Conservation (phyloP, 208 protist genomes). For the Ichthyophonus hoferi region DNA sequence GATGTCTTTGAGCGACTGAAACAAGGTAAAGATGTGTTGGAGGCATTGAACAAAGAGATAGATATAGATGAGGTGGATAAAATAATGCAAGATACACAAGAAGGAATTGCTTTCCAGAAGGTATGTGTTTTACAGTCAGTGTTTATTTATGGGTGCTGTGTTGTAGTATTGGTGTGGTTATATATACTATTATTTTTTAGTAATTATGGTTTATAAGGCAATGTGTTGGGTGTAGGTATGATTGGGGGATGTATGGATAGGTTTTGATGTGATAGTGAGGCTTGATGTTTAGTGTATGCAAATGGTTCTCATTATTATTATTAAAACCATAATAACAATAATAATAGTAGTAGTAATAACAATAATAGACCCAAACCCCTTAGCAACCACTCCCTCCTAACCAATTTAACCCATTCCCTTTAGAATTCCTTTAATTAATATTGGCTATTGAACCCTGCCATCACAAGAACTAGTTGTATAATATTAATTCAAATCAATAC, state of each 20-base stretch:
- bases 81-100: slow-evolving; percentile 46
- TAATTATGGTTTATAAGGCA: background rate
- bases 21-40: slow-evolving; percentile 38
- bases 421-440: too few species aligned
- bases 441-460: too few species aligned
- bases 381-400: too few species aligned
- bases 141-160: background rate
- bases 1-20: slow-evolving; percentile 40
- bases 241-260: background rate
- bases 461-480: too few species aligned
- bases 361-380: too few species aligned
- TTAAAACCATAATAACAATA: too few species aligned
- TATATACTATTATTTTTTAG: background rate
- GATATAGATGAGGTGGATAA: slow-evolving; percentile 39
- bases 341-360: too few species aligned
- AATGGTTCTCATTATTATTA: background rate
- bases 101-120: slow-evolving; percentile 45
- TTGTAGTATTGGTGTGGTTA: background rate
- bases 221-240: background rate
- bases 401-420: too few species aligned
- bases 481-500: too few species aligned
- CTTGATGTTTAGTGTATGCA: background rate
- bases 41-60: slow-evolving; percentile 41
- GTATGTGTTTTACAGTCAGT: background rate
- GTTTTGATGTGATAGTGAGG: background rate